These are phyloP conservation scores for Euphorbia celastroides DNA, from an alignment of 441 rosid genomes.

Conservation along the genomic window DNA sequence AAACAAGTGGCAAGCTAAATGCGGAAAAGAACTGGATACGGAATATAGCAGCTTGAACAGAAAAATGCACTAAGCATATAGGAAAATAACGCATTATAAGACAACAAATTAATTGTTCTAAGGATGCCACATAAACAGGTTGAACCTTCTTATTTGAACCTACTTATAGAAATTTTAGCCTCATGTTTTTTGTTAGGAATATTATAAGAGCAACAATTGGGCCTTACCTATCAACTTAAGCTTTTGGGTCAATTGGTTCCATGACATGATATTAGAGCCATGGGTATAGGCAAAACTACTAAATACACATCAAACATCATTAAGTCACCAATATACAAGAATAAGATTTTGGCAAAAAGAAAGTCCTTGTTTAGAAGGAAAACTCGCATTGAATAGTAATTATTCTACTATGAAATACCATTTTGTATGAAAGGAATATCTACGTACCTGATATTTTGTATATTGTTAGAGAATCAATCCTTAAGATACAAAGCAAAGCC, in stretches of 20 bases:
- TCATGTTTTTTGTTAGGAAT: too few relatives aligned
- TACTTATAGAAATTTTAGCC: background rate
- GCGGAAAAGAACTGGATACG: too few relatives aligned
- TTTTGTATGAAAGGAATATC: background rate
- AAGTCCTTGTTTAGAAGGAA: background rate
- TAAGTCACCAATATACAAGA: background rate
- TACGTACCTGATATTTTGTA: slow-evolving; percentile 71
- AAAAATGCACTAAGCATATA: too few relatives aligned
- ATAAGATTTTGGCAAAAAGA: background rate
- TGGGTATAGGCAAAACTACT: background rate
- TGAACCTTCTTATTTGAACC: too few relatives aligned
- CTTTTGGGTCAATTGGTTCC: too few relatives aligned
- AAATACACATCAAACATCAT: background rate
- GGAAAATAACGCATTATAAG: too few relatives aligned
- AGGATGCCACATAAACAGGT: too few relatives aligned
- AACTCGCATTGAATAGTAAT: background rate
- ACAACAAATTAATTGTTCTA: too few relatives aligned
- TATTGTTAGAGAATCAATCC: slow-evolving; percentile 57
- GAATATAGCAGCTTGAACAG: too few relatives aligned
- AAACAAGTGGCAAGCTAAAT: background rate
- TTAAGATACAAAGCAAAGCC: slow-evolving; percentile 76
- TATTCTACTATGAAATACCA: background rate
- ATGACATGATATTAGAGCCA: too few relatives aligned
- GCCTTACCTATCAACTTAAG: too few relatives aligned
- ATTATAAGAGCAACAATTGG: too few relatives aligned